A percentile compares a stretch with the other conserved stretches of the same genome.
phyloP scores from a whole-genome alignment of 164 flowering plant genomes.

The Echeveria elegans region DNA sequence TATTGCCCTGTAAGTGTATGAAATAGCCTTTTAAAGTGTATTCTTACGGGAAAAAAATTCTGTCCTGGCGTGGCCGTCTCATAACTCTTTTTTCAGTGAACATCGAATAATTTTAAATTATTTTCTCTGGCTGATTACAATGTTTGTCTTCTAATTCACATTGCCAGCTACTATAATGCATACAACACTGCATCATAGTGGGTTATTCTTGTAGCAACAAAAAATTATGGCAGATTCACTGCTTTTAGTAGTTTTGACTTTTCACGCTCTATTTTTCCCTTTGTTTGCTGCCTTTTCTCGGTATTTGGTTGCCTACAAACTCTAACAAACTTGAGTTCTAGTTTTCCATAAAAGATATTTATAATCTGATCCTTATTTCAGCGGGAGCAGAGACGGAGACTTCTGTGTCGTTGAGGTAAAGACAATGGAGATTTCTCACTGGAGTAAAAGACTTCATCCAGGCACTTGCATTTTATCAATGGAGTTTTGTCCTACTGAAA shows the following conservation, averaged over 20 bases:
- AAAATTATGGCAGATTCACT: neutral
- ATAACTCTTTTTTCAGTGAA: neutral
- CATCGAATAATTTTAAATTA: neutral
- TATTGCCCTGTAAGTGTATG: constrained; percentile 73
- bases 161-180: neutral
- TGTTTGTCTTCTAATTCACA: neutral
- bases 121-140: neutral
- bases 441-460: constrained; percentile 79
- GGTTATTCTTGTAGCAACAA: neutral
- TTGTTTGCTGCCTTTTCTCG: no score
- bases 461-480: constrained; percentile 56
- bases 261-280: no score
- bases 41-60: neutral
- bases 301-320: neutral
- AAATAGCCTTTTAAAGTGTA: neutral
- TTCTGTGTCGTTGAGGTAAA: constrained; percentile 74
- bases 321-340: neutral
- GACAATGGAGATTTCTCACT: constrained; percentile 72
- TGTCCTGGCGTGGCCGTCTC: neutral
- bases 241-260: neutral
- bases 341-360: neutral
- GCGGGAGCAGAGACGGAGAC: constrained; percentile 98
- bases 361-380: constrained; percentile 13
- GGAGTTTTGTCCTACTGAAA: constrained; percentile 85
- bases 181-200: neutral